Conservation (phyloP, 768 basidiomycete genomes). For the Naganishia vaughanmartiniae region DNA sequence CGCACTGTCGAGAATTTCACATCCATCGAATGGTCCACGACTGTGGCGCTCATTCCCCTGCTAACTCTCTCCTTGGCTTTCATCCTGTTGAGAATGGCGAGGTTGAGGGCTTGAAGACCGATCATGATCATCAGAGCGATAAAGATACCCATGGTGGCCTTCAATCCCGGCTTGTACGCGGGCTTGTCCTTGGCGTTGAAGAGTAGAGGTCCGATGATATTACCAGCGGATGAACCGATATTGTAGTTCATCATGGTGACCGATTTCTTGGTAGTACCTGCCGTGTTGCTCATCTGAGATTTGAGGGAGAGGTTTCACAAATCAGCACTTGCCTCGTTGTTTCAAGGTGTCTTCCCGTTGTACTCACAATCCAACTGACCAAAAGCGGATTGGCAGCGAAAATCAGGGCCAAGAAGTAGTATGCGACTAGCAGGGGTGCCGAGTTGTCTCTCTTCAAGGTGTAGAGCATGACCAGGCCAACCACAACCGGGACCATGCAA, state of each 20-base stretch:
- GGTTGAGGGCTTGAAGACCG: conserved; percentile 35
- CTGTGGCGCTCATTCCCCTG: conserved; percentile 46
- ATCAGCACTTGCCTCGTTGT: conserved; percentile 31
- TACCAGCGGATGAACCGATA: conserved; percentile 46
- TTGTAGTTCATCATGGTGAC: conserved; percentile 56
- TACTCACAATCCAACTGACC: conserved; percentile 35
- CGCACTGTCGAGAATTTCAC: conserved; percentile 28
- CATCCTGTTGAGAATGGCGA: conserved; percentile 43
- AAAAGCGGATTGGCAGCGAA: conserved; percentile 49
- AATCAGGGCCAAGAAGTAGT: conserved; percentile 49
- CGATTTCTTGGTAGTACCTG: conserved; percentile 48
- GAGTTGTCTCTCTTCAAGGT: conserved; percentile 30
- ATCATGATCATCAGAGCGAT: conserved; percentile 33
- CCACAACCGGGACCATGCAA: conserved; percentile 39
- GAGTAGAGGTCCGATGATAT: conserved; percentile 49
- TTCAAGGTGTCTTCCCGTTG: not conserved
- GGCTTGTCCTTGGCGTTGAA: conserved; percentile 46
- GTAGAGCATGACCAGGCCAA: conserved; percentile 44
- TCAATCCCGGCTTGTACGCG: conserved; percentile 38
- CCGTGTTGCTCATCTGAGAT: conserved; percentile 35
- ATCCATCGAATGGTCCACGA: conserved; percentile 42
- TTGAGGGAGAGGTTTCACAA: not conserved
- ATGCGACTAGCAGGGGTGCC: conserved; percentile 44
- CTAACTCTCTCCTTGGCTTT: conserved; percentile 45
- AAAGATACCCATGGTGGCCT: conserved; percentile 43